A percentile compares a stretch with the other conserved stretches of the same genome.
Evolutionary conservation across 1,139 yeast species (phyloP).

Genomic region (Debaryomycetaceae sp.): DNA sequence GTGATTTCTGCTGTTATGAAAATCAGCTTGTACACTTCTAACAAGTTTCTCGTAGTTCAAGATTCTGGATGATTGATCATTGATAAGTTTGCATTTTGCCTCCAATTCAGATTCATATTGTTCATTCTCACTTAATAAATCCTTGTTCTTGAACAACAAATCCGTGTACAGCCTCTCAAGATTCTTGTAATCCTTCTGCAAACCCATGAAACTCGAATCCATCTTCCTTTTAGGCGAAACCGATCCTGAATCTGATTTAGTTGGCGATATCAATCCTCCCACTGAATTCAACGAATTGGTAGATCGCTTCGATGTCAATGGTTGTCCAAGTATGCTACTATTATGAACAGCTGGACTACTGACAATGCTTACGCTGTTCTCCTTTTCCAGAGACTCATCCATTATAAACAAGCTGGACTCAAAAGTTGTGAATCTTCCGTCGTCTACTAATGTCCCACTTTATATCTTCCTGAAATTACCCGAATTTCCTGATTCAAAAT

Average conservation of each 20-base stretch:
- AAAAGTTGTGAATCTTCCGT: background rate
- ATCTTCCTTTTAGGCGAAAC: conserved; percentile 7
- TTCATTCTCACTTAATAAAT: conserved; percentile 16
- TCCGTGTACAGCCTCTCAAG: conserved; percentile 30
- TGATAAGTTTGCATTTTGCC: conserved; percentile 14
- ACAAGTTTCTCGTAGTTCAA: conserved; percentile 19
- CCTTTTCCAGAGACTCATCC: background rate
- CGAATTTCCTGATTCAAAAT: background rate
- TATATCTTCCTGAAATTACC: too few relatives aligned
- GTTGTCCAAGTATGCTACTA: background rate
- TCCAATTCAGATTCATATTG: conserved; percentile 22
- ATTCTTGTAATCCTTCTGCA: conserved; percentile 12
- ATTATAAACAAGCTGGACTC: background rate
- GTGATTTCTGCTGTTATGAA: conserved; percentile 23
- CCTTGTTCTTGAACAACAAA: conserved; percentile 19
- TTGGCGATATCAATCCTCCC: conserved; percentile 4
- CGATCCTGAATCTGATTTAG: conserved; percentile 3
- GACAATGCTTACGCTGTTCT: background rate
- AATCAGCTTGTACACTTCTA: conserved; percentile 19
- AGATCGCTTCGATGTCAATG: conserved; percentile 7
- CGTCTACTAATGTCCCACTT: too few relatives aligned
- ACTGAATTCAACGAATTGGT: conserved; percentile 8
- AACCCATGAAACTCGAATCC: conserved; percentile 4
- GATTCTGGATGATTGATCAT: conserved; percentile 18
- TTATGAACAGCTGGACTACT: background rate